These are phyloP conservation scores for Verbena officinalis DNA, from an alignment of 257 asterid species.

Conservation along the genomic window DNA sequence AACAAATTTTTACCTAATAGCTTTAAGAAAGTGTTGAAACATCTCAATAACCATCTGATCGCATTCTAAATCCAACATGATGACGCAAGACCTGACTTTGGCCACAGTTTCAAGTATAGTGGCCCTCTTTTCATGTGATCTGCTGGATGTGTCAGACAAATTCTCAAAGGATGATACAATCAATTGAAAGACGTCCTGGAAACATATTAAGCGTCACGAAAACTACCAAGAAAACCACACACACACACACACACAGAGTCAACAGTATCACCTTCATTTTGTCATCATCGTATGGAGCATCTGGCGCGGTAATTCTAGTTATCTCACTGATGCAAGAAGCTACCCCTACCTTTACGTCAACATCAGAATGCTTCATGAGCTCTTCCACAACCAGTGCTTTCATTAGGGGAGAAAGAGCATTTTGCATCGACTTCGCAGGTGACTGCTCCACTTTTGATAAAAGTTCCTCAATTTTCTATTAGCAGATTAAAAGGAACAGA, in stretches of 20 bases:
- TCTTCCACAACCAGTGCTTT: conserved; percentile 61
- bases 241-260: not conserved
- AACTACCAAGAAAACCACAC: conserved; percentile 22
- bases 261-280: conserved; percentile 72
- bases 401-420: conserved; percentile 69
- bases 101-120: conserved; percentile 92
- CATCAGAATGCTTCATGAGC: conserved; percentile 73
- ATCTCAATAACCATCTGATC: conserved; percentile 81
- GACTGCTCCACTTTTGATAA: conserved; percentile 94
- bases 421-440: conserved; percentile 72
- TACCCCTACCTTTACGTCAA: conserved; percentile 84
- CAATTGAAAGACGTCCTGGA: conserved; percentile 86
- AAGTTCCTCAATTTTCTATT: conserved; percentile 61
- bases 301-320: conserved; percentile 97
- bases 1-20: conserved; percentile 62
- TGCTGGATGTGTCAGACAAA: conserved; percentile 67
- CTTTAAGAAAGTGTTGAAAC: conserved; percentile 79
- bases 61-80: conserved; percentile 97
- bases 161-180: conserved; percentile 87
- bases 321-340: conserved; percentile 97
- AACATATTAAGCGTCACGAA: conserved; percentile 35
- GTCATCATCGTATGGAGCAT: conserved; percentile 95
- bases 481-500: conserved; percentile 20
- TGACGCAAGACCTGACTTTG: conserved; percentile 93
- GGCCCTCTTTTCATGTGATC: conserved; percentile 73